phyloP scores from a whole-genome alignment of 768 basidiomycete species.

The Podaxis sp. region DNA sequence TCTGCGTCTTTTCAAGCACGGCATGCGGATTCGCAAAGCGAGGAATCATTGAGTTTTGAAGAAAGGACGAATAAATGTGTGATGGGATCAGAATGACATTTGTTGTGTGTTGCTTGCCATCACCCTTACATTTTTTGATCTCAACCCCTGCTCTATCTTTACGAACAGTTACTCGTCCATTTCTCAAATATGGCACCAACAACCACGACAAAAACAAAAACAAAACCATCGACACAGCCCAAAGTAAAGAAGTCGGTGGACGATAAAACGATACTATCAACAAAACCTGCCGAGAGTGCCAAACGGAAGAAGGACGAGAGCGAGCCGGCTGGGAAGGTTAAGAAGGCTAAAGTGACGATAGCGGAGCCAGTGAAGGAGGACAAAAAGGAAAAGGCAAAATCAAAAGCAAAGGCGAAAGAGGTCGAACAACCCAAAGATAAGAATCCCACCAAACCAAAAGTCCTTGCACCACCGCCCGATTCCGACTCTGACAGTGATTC shows the following conservation, averaged over 20 bases:
- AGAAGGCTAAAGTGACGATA: constrained; percentile 17
- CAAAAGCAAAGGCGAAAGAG: constrained; percentile 8
- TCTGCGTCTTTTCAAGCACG: constrained; percentile 29
- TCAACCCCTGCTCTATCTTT: constrained; percentile 1
- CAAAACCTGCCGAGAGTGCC: constrained; percentile 15
- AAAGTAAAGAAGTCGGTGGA: constrained; percentile 24
- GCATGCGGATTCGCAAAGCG: constrained; percentile 51
- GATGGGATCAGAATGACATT: constrained; percentile 11
- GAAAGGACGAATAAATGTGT: constrained; percentile 12
- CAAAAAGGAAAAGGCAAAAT: constrained; percentile 15
- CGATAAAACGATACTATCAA: constrained; percentile 7
- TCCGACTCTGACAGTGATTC: constrained; percentile 2
- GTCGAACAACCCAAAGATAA: constrained; percentile 15
- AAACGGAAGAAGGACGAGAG: constrained; percentile 31
- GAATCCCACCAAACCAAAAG: constrained; percentile 11
- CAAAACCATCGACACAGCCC: constrained; percentile 16
- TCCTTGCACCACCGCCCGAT: constrained; percentile 9
- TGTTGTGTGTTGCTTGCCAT: constrained; percentile 12
- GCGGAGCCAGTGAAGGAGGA: constrained; percentile 14
- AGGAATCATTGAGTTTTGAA: constrained; percentile 30
- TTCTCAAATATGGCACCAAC: constrained; percentile 19
- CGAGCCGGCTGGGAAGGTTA: constrained; percentile 16
- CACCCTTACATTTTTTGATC: constrained; percentile 3
- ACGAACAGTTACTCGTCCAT: neutral
- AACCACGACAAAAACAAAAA: constrained; percentile 16